Evolutionary conservation across 2,329 filamentous ascomycete species (phyloP).

Genomic region (Pseudonectria buxi): DNA sequence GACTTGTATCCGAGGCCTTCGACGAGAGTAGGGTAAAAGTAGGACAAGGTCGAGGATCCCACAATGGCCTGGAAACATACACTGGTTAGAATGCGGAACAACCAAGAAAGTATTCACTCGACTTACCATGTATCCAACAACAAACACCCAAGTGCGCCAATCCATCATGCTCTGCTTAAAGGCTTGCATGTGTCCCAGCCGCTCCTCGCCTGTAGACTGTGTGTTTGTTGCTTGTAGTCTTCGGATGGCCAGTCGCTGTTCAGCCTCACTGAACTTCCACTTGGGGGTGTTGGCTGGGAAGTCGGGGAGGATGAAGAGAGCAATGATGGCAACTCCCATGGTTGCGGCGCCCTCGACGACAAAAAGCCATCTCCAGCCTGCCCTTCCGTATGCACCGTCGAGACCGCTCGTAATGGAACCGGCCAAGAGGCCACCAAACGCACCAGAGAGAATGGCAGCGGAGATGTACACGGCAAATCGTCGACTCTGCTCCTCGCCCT

Average conservation of each 20-base stretch:
- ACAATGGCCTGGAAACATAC: slow-evolving; percentile 20
- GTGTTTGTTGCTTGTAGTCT: slow-evolving; percentile 58
- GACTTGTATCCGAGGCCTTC: slow-evolving; percentile 25
- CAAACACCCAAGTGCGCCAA: slow-evolving; percentile 13
- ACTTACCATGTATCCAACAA: slow-evolving; percentile 17
- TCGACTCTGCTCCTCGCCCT: slow-evolving; percentile 24
- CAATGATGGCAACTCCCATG: slow-evolving; percentile 50
- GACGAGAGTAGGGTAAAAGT: slow-evolving; percentile 29
- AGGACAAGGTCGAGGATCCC: slow-evolving; percentile 24
- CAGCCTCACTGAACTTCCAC: slow-evolving; percentile 48
- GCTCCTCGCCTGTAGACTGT: slow-evolving; percentile 52
- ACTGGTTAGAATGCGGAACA: slow-evolving; percentile 1
- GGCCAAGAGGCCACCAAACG: slow-evolving; percentile 56
- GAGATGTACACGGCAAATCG: slow-evolving; percentile 61
- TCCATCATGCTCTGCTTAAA: slow-evolving; percentile 8
- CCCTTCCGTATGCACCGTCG: slow-evolving; percentile 42
- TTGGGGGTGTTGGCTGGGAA: slow-evolving; percentile 55
- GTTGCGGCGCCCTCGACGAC: slow-evolving; percentile 56
- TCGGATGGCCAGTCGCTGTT: slow-evolving; percentile 54
- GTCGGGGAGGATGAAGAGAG: slow-evolving; percentile 61
- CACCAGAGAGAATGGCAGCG: slow-evolving; percentile 61
- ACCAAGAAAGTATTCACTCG: not conserved
- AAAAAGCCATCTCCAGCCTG: slow-evolving; percentile 45
- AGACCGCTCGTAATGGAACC: slow-evolving; percentile 51
- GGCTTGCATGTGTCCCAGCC: slow-evolving; percentile 6